phyloP scores from a whole-genome alignment of 1,284 basidiomycete species.

The Cryptococcus neoformans region DNA sequence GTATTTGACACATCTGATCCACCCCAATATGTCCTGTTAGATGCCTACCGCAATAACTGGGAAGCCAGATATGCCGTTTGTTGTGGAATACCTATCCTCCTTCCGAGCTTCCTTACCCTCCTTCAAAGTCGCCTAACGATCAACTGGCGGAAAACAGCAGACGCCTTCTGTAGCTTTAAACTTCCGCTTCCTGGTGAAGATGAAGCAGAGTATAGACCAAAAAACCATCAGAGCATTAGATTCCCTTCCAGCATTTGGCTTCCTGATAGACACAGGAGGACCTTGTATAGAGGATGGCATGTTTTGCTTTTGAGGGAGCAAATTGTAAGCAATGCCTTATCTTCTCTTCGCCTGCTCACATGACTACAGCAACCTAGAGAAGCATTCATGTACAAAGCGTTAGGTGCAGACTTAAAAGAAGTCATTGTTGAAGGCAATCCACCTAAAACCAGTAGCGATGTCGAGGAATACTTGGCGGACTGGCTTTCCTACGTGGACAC shows the following conservation, averaged over 20 bases:
- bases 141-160: constrained; percentile 40
- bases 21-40: constrained; percentile 19
- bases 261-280: constrained; percentile 21
- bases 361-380: constrained; percentile 12
- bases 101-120: constrained; percentile 24
- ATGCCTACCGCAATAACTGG: constrained; percentile 5
- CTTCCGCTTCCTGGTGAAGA: constrained; percentile 22
- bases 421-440: constrained; percentile 24
- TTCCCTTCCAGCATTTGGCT: constrained; percentile 16
- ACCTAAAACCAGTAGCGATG: constrained; percentile 14
- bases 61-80: constrained; percentile 29
- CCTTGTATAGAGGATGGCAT: constrained; percentile 30
- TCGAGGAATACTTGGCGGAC: constrained; percentile 15
- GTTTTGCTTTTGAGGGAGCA: constrained; percentile 26
- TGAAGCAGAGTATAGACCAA: constrained; percentile 19
- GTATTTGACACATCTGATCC: constrained; percentile 18
- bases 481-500: constrained; percentile 18
- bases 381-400: constrained; percentile 28
- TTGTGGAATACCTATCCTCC: constrained; percentile 35
- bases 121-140: constrained; percentile 16
- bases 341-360: not conserved
- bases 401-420: constrained; percentile 37
- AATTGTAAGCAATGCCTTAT: constrained; percentile 9
- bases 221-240: constrained; percentile 4
- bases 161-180: constrained; percentile 35